Evolutionary conservation across 2,329 filamentous ascomycete genomes (phyloP).

Genomic region (Sporothrix schenckii): DNA sequence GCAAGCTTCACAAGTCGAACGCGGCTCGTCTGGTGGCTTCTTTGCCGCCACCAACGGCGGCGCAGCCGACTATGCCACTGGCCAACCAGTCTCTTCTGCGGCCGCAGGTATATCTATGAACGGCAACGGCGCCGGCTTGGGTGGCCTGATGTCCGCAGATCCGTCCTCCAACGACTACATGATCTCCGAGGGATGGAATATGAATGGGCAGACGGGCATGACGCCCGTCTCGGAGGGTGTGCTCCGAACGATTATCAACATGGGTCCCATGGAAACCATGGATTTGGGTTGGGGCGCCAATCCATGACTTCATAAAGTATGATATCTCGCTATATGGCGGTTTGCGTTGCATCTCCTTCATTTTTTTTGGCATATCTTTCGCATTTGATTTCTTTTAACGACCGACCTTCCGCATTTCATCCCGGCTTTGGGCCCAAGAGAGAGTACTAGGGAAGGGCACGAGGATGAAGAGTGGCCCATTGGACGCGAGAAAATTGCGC

Average conservation of each 20-base stretch:
- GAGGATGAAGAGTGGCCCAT: neutral
- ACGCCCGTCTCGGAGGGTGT: constrained; percentile 61
- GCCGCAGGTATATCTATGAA: constrained; percentile 15
- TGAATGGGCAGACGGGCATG: constrained; percentile 51
- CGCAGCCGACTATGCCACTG: constrained; percentile 35
- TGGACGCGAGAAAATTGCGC: constrained; percentile 1
- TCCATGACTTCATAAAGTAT: neutral
- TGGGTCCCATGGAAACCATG: constrained; percentile 64
- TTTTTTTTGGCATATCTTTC: neutral
- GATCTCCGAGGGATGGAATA: constrained; percentile 51
- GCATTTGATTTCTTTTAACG: neutral
- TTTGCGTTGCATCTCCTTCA: neutral
- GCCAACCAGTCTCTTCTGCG: constrained; percentile 35
- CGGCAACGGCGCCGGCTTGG: constrained; percentile 19
- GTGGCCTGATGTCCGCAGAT: constrained; percentile 38
- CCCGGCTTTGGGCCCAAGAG: neutral
- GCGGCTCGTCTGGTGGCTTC: constrained; percentile 45
- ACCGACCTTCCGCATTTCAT: neutral
- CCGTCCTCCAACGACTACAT: constrained; percentile 46
- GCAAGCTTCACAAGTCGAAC: constrained; percentile 42
- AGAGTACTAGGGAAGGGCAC: neutral
- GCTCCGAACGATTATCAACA: constrained; percentile 59
- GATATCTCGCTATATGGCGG: neutral
- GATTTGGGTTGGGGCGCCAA: constrained; percentile 53
- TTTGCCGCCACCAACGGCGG: constrained; percentile 42